Base-by-base conservation (phyloP, 2,329 filamentous ascomycete genomes). In the Colletotrichum camelliae region DNA sequence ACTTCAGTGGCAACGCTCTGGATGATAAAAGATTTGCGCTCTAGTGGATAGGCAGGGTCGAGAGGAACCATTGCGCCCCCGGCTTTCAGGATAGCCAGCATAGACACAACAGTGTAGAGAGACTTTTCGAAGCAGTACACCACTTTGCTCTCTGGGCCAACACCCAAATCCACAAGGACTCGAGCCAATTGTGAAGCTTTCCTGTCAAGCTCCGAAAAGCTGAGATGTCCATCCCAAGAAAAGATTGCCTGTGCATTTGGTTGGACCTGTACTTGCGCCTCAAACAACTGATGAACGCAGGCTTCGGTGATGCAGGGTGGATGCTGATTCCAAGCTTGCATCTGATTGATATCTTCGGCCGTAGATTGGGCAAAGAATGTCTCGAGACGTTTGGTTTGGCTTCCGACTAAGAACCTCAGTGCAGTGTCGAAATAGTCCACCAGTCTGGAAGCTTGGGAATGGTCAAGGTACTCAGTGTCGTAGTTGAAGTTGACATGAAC, bases 51-150 rank as follows among this genome's bases (percentile, higher is more conserved):
- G 16, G 70, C 62, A 10, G 79, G 80, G 55, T 84, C 82, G 16
- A 84, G 74, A 10, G 80, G 79, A 1, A 82, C 81, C 55, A 83
- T 82, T 2, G 80, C 80, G 13, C 79, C 83, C 5, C 84, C 84
- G 3, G 83, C 76, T 69, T 82, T 83, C 66, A 84, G 79, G 4
- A 83, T 72, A 7, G 78, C 83, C 1, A 84, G 57, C 65, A 84
- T 81, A 3, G 79, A 80, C 7, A 84, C 78, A 5, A 81, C 55
- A 21, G 80, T 76, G 77, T 77, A 80, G 9, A 69, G 72, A 4
- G 80, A 82, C 74, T 83, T 84, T 15, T 82, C 79, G 33, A 81
- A 80, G 58, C 78, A 82, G 4, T 84, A 67, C 2, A 78, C 78
- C 0, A 83, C 78, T n/a, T 79, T 76, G 7, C 68, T 73, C 18